These are phyloP conservation scores for Trichoderma orchidacearum DNA, from an alignment of 495 filamentous ascomycete genomes.

Conservation along the genomic window DNA sequence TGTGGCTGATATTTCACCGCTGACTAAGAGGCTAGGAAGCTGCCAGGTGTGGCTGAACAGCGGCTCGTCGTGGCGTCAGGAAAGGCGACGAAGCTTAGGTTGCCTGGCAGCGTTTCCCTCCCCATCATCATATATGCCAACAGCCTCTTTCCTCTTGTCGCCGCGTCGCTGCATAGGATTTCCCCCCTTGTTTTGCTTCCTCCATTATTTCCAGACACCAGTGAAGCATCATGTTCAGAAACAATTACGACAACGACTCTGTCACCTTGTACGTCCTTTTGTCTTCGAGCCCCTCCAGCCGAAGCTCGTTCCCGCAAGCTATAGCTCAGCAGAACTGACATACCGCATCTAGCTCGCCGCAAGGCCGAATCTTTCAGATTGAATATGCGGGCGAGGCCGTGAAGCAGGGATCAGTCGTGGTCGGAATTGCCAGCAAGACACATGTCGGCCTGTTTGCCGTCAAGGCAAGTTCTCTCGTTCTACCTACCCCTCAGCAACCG, in stretches of 20 bases:
- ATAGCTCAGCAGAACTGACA: neutral
- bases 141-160: neutral
- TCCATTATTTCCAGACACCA: neutral
- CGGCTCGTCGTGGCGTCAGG: neutral
- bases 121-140: neutral
- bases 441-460: conserved; percentile 91
- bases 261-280: conserved; percentile 80
- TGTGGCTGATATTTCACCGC: neutral
- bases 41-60: neutral
- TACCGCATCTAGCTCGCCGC: conserved; percentile 60
- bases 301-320: conserved; percentile 6
- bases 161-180: neutral
- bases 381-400: conserved; percentile 98
- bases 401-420: conserved; percentile 96
- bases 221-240: conserved; percentile 73
- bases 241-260: conserved; percentile 99
- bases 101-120: neutral
- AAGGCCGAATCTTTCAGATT: conserved; percentile 98
- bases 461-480: conserved; percentile 51
- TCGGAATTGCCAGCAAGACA: conserved; percentile 93
- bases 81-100: conserved; percentile 2
- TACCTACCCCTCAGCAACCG: neutral
- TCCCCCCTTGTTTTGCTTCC: neutral
- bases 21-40: neutral
- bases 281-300: conserved; percentile 1